Percentiles rank a stretch among this genome's conserved stretches.
phyloP scores from a whole-genome alignment of 805 yeast genomes.

The Candida ipomoeae region DNA sequence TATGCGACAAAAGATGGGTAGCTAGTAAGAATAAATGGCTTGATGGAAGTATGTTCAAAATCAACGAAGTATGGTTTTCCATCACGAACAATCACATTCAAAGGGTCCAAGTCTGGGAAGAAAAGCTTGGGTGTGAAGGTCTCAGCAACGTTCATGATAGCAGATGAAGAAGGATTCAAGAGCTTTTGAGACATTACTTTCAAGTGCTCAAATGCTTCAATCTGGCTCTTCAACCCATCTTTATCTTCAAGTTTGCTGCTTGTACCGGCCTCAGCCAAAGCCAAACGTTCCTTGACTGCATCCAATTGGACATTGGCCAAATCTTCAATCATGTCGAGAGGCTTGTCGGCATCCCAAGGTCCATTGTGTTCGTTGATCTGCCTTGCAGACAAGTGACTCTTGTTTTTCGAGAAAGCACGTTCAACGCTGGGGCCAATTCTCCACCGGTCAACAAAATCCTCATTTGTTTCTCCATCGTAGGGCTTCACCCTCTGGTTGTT shows the following conservation, averaged over 20 bases:
- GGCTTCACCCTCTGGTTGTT: conserved; percentile 40
- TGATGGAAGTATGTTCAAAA: conserved; percentile 74
- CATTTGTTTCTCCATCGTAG: conserved; percentile 61
- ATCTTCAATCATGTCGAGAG: conserved; percentile 59
- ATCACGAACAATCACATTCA: conserved; percentile 61
- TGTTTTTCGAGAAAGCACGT: conserved; percentile 69
- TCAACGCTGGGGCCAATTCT: conserved; percentile 88
- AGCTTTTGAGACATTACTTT: conserved; percentile 52
- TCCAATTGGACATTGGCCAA: conserved; percentile 67
- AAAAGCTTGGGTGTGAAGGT: conserved; percentile 68
- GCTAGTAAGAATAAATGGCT: conserved; percentile 74
- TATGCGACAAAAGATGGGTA: conserved; percentile 84
- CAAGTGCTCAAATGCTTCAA: conserved; percentile 60
- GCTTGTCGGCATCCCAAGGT: conserved; percentile 65
- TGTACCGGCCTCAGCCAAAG: conserved; percentile 52
- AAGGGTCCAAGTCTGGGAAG: conserved; percentile 85
- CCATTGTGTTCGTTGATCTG: conserved; percentile 56
- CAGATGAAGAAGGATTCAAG: conserved; percentile 48
- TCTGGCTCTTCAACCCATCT: conserved; percentile 44
- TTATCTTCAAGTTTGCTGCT: conserved; percentile 42
- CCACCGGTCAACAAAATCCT: conserved; percentile 64
- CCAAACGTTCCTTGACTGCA: conserved; percentile 49
- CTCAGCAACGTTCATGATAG: conserved; percentile 59
- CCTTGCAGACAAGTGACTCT: conserved; percentile 47
- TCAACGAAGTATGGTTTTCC: conserved; percentile 58